Percentiles rank a stretch among this genome's conserved stretches.
These are phyloP conservation scores for Lunularia cruciata DNA, from an alignment of 225 moss, liverwort and hornwort genomes.

Conservation along the genomic window DNA sequence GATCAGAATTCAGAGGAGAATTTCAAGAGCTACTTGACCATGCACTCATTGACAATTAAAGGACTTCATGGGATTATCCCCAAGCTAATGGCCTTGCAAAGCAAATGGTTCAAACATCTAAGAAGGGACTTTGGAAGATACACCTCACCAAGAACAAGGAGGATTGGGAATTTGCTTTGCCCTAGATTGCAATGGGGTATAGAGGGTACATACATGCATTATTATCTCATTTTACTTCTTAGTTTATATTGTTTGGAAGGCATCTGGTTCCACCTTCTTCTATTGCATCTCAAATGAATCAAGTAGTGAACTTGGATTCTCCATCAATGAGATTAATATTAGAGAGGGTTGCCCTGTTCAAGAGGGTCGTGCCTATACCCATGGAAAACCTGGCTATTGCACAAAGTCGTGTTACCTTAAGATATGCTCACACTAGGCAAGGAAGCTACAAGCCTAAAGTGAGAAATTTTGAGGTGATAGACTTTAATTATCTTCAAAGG, in stretches of 20 bases:
- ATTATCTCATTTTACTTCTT: background rate
- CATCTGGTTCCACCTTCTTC: background rate
- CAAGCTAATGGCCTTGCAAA: too few species aligned
- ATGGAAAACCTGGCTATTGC: background rate
- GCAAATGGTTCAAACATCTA: background rate
- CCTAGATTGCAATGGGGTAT: conserved; percentile 7
- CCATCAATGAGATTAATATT: background rate
- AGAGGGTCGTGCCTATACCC: conserved; percentile 2
- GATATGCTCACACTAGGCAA: background rate
- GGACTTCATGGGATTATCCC: too few species aligned
- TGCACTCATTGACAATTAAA: background rate
- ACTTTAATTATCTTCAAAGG: too few species aligned
- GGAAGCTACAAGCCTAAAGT: too few species aligned
- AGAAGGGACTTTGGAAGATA: background rate
- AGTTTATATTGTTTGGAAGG: conserved; percentile 1
- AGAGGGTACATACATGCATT: background rate
- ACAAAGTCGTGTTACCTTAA: too few species aligned
- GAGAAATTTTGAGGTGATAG: too few species aligned
- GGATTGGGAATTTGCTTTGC: conserved; percentile 7
- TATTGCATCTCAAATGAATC: conserved; percentile 14
- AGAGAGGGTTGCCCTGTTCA: background rate
- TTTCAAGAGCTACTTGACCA: conserved; percentile 19
- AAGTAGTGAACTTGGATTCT: too few species aligned
- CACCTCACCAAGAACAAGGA: background rate
- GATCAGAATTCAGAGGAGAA: background rate